These are phyloP conservation scores for Porphyra umbilicalis DNA, from an alignment of 31 red algal species.

Conservation along the genomic window DNA sequence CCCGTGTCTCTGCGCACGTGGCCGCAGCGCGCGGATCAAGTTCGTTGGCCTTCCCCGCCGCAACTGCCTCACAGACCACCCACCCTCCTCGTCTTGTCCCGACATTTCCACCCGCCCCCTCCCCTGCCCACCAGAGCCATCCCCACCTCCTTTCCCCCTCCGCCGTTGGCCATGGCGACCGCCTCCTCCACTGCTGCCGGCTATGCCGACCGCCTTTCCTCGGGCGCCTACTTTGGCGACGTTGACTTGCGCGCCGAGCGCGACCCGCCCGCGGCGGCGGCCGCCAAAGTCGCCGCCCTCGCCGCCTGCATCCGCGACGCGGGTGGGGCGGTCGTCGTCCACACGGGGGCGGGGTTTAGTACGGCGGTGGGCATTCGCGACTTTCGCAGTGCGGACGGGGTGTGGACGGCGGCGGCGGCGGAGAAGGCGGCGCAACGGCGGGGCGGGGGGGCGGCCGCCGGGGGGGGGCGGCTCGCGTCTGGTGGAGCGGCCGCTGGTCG, in stretches of 20 bases:
- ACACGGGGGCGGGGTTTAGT: conserved; percentile 85
- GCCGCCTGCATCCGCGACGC: conserved; percentile 25
- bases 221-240: conserved; percentile 57
- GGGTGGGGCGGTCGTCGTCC: conserved; percentile 41
- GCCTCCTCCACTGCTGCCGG: conserved; percentile 11
- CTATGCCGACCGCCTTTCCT: conserved; percentile 63
- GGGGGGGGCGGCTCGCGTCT: background rate
- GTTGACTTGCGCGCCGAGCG: conserved; percentile 41
- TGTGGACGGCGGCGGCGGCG: conserved; percentile 57
- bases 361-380: conserved; percentile 78
- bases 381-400: conserved; percentile 77
- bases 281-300: conserved; percentile 39
- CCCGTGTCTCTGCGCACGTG: no score
- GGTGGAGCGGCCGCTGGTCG: background rate
- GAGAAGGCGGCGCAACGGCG: background rate
- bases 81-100: no score
- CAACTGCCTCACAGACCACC: no score
- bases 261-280: conserved; percentile 36
- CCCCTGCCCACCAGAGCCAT: no score
- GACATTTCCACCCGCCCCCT: no score
- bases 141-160: no score
- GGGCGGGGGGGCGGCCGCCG: background rate
- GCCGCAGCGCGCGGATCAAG: no score
- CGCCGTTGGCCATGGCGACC: background rate
- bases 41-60: no score